Base-by-base conservation (phyloP, 75 land plant genomes). In the Isoetes taiwanensis region DNA sequence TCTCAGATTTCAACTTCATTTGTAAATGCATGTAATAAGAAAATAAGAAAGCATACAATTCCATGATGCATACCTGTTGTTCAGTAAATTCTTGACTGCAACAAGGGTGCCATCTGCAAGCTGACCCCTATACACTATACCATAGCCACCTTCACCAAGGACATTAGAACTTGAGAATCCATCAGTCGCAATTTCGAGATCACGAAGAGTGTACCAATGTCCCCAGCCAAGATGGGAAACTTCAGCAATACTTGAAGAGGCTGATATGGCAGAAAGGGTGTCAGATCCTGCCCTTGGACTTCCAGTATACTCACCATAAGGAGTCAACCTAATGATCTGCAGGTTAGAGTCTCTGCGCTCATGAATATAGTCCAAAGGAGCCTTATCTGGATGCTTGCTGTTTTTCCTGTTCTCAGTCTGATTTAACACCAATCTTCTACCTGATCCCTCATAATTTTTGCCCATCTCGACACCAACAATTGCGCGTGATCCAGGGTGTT, bases 141-240 rank as follows among this genome's bases (percentile, higher is more conserved):
- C 89, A 76, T 84, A 84, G 1, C 89, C 89, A 42, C 89, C 89
- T 41, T 82, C 85, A 3, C 89, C 89, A 32, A 81, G 30, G 12
- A 84, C 59, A 59, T 76, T 78, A 12, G 75, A 81, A 40, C 70
- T 71, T 0, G 82, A 82, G 64, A 84, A 84, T 2, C 71, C 41
- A 54, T 70, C 54, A 0, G 89, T 84, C 5, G 89, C 85, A 41
- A 64, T 59, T 38, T 84, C 86, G 5, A 84, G 77, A 53, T 84
- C 89, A 54, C 85, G 67, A 39, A 84, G 55, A 5, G 93, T 80
- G 57, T 79, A 86, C 88, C 93, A 86, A 30, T 86, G 82, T 25
- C 93, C 93, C 93, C 89, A 84, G 5, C 86, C 89, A 52, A 84
- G 72, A 29, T 78, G 71, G 24, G 86, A 80, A 8, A 73, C 69